Evolutionary conservation across 768 basidiomycete species (phyloP).

Genomic region (Dentipellis fragilis): DNA sequence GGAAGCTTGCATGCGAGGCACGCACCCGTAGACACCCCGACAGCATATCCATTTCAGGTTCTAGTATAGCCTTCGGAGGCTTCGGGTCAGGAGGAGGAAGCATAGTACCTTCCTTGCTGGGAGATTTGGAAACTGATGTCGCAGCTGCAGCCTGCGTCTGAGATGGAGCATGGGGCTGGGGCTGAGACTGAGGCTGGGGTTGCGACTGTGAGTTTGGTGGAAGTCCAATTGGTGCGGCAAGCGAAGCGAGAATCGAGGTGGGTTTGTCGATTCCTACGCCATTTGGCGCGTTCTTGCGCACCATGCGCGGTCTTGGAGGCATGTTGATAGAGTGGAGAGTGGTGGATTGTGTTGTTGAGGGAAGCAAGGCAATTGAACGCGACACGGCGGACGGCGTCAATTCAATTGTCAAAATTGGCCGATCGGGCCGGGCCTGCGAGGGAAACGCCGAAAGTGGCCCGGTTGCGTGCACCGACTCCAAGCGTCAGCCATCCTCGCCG

Average conservation of each 20-base stretch:
- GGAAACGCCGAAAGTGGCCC: no score
- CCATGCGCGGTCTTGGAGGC: slow-evolving; percentile 34
- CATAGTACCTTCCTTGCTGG: slow-evolving; percentile 28
- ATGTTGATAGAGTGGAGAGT: slow-evolving; percentile 19
- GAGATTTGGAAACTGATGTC: slow-evolving; percentile 13
- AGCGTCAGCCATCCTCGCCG: no score
- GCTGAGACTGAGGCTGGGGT: slow-evolving; percentile 13
- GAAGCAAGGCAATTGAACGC: no score
- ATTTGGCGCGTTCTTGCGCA: slow-evolving; percentile 21
- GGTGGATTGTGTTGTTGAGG: background rate
- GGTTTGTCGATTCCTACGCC: background rate
- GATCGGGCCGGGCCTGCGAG: no score
- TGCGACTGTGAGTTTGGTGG: background rate
- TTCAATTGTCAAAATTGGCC: no score
- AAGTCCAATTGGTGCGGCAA: background rate
- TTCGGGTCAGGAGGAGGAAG: slow-evolving; percentile 43
- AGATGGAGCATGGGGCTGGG: slow-evolving; percentile 5
- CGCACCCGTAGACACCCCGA: slow-evolving; percentile 47
- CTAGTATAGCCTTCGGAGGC: slow-evolving; percentile 33
- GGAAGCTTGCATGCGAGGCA: background rate
- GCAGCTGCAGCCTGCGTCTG: slow-evolving; percentile 22
- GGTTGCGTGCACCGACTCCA: no score
- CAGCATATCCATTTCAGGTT: slow-evolving; percentile 57
- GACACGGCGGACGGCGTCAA: no score
- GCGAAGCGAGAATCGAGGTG: background rate